A percentile compares a stretch with the other conserved stretches of the same genome.
Conservation (phyloP, 2,329 filamentous ascomycete genomes). For the Pseudocercospora fijiensis region DNA sequence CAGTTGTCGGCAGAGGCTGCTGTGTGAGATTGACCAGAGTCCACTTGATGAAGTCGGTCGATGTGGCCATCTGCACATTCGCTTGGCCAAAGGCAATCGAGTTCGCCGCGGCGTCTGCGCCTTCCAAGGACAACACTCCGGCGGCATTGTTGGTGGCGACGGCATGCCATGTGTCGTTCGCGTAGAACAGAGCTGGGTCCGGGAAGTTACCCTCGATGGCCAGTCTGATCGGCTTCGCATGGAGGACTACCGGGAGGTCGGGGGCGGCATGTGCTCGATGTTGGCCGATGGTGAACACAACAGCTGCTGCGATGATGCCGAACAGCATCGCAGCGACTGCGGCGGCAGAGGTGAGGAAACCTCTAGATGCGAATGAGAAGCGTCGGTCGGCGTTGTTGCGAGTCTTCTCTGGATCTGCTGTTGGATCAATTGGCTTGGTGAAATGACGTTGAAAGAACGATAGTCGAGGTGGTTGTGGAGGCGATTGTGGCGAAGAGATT, state of each 20-base stretch:
- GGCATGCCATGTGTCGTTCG: constrained; percentile 41
- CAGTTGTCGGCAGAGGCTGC: constrained; percentile 23
- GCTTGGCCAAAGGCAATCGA: constrained; percentile 27
- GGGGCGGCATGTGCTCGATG: neutral
- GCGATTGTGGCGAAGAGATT: neutral
- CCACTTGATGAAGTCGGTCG: constrained; percentile 40
- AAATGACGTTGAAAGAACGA: constrained; percentile 33
- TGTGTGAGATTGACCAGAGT: constrained; percentile 26
- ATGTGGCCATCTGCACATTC: constrained; percentile 43
- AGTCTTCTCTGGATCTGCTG: constrained; percentile 21
- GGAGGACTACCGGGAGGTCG: neutral
- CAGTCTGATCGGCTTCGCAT: constrained; percentile 22
- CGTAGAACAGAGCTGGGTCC: constrained; percentile 39
- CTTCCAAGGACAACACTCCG: constrained; percentile 29
- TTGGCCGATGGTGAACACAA: constrained; percentile 22
- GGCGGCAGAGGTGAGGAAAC: constrained; percentile 21
- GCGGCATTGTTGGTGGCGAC: constrained; percentile 42
- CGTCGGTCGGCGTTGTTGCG: constrained; percentile 13
- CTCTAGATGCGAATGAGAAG: constrained; percentile 34
- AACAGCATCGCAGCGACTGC: constrained; percentile 26
- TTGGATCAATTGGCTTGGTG: constrained; percentile 18
- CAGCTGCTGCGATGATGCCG: constrained; percentile 28
- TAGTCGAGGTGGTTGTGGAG: constrained; percentile 6
- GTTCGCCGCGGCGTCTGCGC: constrained; percentile 14
- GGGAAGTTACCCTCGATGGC: constrained; percentile 40